Conservation (phyloP, 164 flowering plant genomes). For the Buxus sempervirens region DNA sequence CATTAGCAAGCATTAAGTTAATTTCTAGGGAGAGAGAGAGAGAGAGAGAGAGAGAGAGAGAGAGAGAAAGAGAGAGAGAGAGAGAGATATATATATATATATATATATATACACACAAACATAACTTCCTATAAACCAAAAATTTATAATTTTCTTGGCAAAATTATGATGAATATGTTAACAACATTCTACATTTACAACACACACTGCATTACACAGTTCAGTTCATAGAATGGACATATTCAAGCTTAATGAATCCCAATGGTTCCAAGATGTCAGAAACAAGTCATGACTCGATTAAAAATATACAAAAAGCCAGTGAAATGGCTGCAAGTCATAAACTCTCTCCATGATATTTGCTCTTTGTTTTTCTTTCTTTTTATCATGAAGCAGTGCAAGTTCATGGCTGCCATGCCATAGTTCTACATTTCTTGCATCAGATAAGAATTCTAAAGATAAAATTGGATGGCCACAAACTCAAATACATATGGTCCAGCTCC, state of each 20-base stretch:
- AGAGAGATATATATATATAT: too few species aligned
- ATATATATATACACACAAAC: too few species aligned
- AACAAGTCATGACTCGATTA: too few species aligned
- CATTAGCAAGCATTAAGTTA: conserved; percentile 12
- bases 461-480: not conserved
- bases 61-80: too few species aligned
- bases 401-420: not conserved
- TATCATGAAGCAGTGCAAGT: not conserved
- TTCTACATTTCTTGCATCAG: not conserved
- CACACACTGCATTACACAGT: not conserved
- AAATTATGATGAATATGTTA: not conserved
- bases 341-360: not conserved
- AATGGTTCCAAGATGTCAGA: not conserved
- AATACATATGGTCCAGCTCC: too few species aligned
- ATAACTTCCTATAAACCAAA: too few species aligned
- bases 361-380: not conserved
- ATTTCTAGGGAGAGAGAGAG: not conserved
- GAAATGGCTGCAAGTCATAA: not conserved
- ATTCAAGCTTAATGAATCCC: not conserved
- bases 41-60: too few species aligned
- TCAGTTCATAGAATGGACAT: not conserved
- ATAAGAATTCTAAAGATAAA: not conserved
- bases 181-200: not conserved
- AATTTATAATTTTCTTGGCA: not conserved
- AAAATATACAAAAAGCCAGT: not conserved